A percentile compares a stretch with the other conserved stretches of the same genome.
These are phyloP conservation scores for Irpex sp. DNA, from an alignment of 1,284 basidiomycete species.

Conservation along the genomic window DNA sequence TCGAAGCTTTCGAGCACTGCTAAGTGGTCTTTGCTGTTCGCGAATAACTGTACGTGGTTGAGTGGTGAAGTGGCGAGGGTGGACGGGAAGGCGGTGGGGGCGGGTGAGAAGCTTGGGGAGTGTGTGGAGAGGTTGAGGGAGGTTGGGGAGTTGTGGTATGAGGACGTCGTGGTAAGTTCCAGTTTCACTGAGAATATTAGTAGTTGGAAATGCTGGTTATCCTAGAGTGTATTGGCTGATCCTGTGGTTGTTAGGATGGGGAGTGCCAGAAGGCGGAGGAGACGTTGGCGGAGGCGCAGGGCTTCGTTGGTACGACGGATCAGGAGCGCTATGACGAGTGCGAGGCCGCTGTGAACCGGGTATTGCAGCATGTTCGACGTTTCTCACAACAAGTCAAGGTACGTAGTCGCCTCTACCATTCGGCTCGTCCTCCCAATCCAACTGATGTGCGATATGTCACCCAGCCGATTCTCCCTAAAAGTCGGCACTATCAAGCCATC, in stretches of 20 bases:
- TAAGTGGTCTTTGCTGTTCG: conserved; percentile 69
- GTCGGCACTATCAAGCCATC: conserved; percentile 62
- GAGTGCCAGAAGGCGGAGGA: conserved; percentile 41
- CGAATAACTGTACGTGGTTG: conserved; percentile 83
- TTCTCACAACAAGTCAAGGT: conserved; percentile 75
- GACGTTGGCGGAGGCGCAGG: conserved; percentile 56
- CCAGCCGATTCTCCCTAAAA: conserved; percentile 54
- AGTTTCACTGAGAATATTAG: too few species aligned
- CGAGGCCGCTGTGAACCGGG: conserved; percentile 64
- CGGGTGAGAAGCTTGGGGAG: conserved; percentile 46
- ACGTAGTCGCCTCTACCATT: conserved; percentile 13
- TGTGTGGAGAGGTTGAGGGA: conserved; percentile 42
- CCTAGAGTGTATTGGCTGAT: too few species aligned
- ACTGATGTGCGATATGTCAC: too few species aligned
- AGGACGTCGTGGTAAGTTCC: conserved; percentile 50
- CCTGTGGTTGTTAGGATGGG: conserved; percentile 26
- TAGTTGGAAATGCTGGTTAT: too few species aligned
- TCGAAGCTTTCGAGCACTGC: conserved; percentile 47
- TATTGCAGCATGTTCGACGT: conserved; percentile 62
- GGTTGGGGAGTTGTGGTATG: conserved; percentile 61
- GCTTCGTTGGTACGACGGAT: conserved; percentile 69
- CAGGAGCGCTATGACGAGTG: conserved; percentile 77
- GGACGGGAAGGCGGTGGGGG: conserved; percentile 28
- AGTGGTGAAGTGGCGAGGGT: conserved; percentile 41
- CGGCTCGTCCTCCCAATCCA: not conserved